A percentile compares a stretch with the other conserved stretches of the same genome.
These are phyloP conservation scores for Anethum foeniculum DNA, from an alignment of 140 eudicot genomes.

Conservation along the genomic window DNA sequence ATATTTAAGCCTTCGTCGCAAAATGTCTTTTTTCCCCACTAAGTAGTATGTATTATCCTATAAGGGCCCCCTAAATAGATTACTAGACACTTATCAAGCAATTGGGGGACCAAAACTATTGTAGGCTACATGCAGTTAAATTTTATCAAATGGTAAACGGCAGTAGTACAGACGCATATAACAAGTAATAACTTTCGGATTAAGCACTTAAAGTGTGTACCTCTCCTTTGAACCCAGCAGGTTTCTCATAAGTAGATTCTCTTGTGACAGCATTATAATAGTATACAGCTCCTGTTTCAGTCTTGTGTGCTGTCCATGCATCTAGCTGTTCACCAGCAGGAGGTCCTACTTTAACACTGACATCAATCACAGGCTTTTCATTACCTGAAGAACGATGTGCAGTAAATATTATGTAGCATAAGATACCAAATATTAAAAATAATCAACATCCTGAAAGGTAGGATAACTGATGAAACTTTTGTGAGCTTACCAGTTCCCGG, in stretches of 20 bases:
- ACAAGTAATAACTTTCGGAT: neutral
- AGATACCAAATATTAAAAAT: too few species aligned
- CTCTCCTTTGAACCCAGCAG: constrained; percentile 82
- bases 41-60: neutral
- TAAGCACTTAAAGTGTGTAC: constrained; percentile 22
- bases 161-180: neutral
- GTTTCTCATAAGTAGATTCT: constrained; percentile 89
- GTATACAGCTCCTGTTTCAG: constrained; percentile 75
- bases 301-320: constrained; percentile 92
- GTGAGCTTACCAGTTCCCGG: constrained; percentile 65
- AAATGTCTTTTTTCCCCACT: neutral
- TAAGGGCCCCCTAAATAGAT: neutral
- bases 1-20: neutral
- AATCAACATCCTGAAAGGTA: constrained; percentile 2
- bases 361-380: constrained; percentile 34
- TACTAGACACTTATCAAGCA: neutral
- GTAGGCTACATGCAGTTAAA: neutral
- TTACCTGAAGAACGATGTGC: constrained; percentile 34
- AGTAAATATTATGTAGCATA: neutral
- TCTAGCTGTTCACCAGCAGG: constrained; percentile 44
- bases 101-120: neutral
- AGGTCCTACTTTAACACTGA: constrained; percentile 27
- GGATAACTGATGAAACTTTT: constrained; percentile 9
- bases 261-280: constrained; percentile 90
- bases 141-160: neutral